Percentiles rank a stretch among this genome's conserved stretches.
These are phyloP conservation scores for Phytophthora sansomeana DNA, from an alignment of 352 stramenopile genomes.

Conservation along the genomic window DNA sequence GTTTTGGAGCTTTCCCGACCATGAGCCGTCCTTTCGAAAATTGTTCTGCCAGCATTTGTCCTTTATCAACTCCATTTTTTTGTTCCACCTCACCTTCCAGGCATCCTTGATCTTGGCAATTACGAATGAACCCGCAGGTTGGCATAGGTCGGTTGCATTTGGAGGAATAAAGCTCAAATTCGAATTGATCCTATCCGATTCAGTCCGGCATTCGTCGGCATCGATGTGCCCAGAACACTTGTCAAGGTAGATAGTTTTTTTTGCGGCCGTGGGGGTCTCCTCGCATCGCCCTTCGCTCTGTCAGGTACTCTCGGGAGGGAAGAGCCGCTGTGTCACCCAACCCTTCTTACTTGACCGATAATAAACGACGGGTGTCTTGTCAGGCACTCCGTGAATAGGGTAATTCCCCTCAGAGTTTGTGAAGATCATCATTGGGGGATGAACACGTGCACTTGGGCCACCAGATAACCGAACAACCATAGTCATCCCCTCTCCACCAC, in stretches of 20 bases:
- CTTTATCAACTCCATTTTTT: slow-evolving; percentile 38
- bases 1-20: slow-evolving; percentile 38
- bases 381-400: slow-evolving; percentile 1
- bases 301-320: slow-evolving; percentile 30
- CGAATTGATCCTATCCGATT: slow-evolving; percentile 9
- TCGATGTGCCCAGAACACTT: slow-evolving; percentile 29
- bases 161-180: slow-evolving; percentile 14
- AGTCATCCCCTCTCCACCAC: slow-evolving; percentile 36
- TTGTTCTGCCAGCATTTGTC: slow-evolving; percentile 27
- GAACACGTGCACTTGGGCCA: not conserved
- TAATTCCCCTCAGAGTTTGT: slow-evolving; percentile 6
- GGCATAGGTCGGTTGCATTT: slow-evolving; percentile 29
- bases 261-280: slow-evolving; percentile 15
- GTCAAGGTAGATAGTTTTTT: slow-evolving; percentile 26
- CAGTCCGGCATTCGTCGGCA: slow-evolving; percentile 5
- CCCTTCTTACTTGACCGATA: slow-evolving; percentile 9
- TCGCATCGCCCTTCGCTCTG: slow-evolving; percentile 8
- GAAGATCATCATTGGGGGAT: slow-evolving; percentile 8
- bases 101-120: slow-evolving; percentile 42
- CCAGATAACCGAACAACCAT: slow-evolving; percentile 37
- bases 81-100: slow-evolving; percentile 32
- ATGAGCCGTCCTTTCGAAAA: slow-evolving; percentile 19
- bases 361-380: not conserved
- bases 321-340: slow-evolving; percentile 11
- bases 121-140: slow-evolving; percentile 39